phyloP scores from a whole-genome alignment of 345 rosid genomes.

The Salix exigua region DNA sequence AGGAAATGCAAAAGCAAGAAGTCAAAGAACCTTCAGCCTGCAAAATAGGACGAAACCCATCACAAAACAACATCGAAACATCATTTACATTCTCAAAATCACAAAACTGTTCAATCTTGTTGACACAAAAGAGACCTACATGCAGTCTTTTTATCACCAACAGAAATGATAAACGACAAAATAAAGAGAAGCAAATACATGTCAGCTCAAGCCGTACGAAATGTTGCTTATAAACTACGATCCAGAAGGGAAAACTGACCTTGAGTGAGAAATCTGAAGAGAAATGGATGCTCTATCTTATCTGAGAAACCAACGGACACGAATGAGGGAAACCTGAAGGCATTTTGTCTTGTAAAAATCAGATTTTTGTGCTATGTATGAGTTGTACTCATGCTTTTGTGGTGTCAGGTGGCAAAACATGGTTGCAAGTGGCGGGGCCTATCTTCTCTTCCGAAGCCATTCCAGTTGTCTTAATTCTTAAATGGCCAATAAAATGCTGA shows the following conservation, averaged over 20 bases:
- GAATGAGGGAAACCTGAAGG: not conserved
- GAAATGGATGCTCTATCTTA: not conserved
- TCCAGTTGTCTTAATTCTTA: not conserved
- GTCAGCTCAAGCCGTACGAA: not conserved
- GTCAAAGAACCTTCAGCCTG: slow-evolving; percentile 5
- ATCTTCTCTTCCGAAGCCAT: not conserved
- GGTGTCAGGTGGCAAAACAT: not conserved
- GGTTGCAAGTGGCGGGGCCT: not conserved
- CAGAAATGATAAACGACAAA: not conserved
- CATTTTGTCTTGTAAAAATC: not conserved
- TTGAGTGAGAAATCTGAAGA: not conserved
- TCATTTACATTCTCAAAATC: not conserved
- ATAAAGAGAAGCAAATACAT: not conserved
- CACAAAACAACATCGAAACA: not conserved
- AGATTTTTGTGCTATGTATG: not conserved
- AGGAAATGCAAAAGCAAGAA: not conserved
- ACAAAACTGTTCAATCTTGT: not conserved
- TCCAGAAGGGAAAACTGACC: not conserved
- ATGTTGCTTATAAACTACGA: not conserved
- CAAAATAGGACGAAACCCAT: not conserved
- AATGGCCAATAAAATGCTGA: not conserved
- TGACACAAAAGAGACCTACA: not conserved
- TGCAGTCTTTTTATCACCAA: not conserved
- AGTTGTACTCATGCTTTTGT: not conserved
- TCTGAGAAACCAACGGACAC: not conserved